These are phyloP conservation scores for Trichoderma parareesei DNA, from an alignment of 495 filamentous ascomycete genomes.

Conservation along the genomic window DNA sequence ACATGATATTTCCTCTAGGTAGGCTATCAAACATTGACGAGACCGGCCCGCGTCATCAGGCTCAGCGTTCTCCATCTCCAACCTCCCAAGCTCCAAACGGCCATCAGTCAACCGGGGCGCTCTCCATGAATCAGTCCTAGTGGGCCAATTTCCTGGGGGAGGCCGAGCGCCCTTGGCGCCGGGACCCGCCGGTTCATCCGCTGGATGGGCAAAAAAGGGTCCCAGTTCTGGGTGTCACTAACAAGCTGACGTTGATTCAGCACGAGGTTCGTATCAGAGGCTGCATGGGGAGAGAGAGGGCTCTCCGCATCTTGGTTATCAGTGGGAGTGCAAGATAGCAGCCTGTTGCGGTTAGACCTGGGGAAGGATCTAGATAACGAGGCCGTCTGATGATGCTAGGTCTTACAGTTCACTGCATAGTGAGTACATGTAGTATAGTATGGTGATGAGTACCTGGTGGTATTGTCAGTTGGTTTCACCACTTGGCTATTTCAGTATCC, in stretches of 20 bases:
- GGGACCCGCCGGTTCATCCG: not conserved
- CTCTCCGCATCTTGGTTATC: not conserved
- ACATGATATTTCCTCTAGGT: no score
- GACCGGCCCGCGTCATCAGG: no score
- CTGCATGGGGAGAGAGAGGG: no score
- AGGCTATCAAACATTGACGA: no score
- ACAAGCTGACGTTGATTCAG: no score
- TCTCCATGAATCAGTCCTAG: not conserved
- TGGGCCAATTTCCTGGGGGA: not conserved
- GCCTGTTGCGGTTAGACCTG: not conserved
- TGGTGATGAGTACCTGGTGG: no score
- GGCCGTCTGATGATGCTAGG: not conserved
- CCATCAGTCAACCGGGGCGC: not conserved
- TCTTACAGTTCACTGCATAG: not conserved
- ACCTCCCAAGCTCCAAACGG: no score
- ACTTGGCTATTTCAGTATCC: no score
- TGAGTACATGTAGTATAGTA: no score
- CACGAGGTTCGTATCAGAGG: no score
- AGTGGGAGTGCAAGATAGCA: constrained; percentile 1
- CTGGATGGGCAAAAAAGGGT: not conserved
- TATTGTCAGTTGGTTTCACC: no score
- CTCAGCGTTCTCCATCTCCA: not conserved
- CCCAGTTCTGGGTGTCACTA: not conserved
- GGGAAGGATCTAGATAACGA: constrained; percentile 6
- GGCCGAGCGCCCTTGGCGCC: not conserved